Percentiles rank a stretch among this genome's conserved stretches.
Conservation (phyloP, 2,329 filamentous ascomycete genomes). For the Mycogone perniciosa region DNA sequence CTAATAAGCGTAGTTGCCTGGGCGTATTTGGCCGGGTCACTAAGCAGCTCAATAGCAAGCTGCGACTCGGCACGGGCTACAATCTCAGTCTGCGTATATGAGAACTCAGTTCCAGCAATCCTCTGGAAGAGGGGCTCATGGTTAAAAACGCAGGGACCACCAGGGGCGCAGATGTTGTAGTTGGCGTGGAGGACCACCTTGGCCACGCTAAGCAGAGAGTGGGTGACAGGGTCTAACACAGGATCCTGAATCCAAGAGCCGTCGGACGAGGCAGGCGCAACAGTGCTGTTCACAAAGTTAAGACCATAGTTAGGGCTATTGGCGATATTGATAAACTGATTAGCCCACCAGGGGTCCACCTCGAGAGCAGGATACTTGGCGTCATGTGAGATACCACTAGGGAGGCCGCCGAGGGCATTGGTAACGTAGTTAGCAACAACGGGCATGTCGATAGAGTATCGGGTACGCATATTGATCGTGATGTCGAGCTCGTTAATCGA, state of each 20-base stretch:
- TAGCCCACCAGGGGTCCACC: conserved; percentile 3
- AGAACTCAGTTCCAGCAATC: conserved; percentile 7
- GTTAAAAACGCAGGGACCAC: conserved; percentile 6
- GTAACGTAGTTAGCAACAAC: conserved; percentile 2
- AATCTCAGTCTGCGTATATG: conserved; percentile 12
- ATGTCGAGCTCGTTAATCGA: conserved; percentile 11
- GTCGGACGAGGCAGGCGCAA: conserved; percentile 7
- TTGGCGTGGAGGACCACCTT: conserved; percentile 9
- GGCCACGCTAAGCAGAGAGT: conserved; percentile 1
- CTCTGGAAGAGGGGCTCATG: conserved; percentile 7
- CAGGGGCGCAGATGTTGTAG: conserved; percentile 7
- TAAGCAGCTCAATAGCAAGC: conserved; percentile 6
- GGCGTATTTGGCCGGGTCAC: background rate
- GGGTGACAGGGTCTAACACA: background rate
- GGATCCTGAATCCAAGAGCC: conserved; percentile 10
- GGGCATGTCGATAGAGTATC: conserved; percentile 8
- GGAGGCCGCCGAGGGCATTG: background rate
- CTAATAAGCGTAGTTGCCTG: too few relatives aligned
- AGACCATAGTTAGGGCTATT: background rate
- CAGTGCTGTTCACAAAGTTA: conserved; percentile 1
- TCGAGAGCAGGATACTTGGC: conserved; percentile 11
- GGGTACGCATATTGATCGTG: conserved; percentile 11
- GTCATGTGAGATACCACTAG: conserved; percentile 3
- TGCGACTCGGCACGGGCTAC: conserved; percentile 6
- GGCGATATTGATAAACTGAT: conserved; percentile 5